Base-by-base conservation (phyloP, 768 basidiomycete genomes). In the Russula abietina region DNA sequence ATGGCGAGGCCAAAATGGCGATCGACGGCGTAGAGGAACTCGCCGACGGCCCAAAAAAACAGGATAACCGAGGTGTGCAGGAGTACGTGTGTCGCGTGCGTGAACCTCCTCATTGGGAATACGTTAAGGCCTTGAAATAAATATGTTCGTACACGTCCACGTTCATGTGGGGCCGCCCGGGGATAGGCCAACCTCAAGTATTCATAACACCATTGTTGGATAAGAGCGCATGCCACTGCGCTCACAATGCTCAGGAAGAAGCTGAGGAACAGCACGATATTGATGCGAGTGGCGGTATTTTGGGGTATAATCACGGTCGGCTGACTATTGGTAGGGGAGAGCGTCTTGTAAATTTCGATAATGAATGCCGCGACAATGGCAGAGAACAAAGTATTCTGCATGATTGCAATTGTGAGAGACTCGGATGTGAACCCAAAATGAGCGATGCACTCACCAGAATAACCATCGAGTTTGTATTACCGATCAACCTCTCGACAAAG, bases 291-390 rank as follows among this genome's bases (percentile, higher is more conserved):
- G 36, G 36, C 12, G 36, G 36, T 3, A 3, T 12, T 0, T 12
- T 0, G 36, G 12, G 32, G 32, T 32, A 32, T 32, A 9, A 10
- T 32, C 32, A 32, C 36, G 36, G 36, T 38, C 36, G 1, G 36
- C 12, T 24, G 30, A 11, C 48, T 19, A n/a, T 38, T 49, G 41
- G 58, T 55, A 11, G 68, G 60, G 19, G 48, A 52, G n/a, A 69
- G 45, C 0, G 19, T 54, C 50, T 65, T 59, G 58, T 69, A 69
- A 41, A 55, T 62, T 53, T 68, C 61, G 45, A 68, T 63, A 39
- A 69, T 62, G 38, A 69, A 68, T 32, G 64, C 51, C n/a, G 67
- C 59, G 33, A 68, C 60, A 24, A 62, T 68, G 24, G 64, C 58
- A n/a, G 68, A 65, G 54, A 69, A 69, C 7, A 69, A 41, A 41